A percentile compares a stretch with the other conserved stretches of the same genome.
Conservation (phyloP, 495 filamentous ascomycete species). For the Lentithecium fluviatile region DNA sequence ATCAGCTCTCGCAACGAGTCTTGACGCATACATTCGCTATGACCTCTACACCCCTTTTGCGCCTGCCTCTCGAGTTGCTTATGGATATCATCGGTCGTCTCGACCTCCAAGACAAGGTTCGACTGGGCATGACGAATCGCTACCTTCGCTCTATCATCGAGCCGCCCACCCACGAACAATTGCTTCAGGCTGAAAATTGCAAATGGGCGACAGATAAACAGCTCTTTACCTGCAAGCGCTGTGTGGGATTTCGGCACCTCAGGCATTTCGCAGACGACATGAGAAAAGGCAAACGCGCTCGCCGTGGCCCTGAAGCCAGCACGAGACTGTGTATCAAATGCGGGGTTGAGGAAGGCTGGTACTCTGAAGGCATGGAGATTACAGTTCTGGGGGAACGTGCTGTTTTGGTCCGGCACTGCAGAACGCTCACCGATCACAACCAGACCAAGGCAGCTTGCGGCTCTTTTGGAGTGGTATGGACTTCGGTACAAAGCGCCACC, state of each 20-base stretch:
- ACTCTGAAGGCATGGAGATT: conserved; percentile 13
- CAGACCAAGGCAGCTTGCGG: neutral
- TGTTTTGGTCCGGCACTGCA: conserved; percentile 13
- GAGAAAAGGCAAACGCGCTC: conserved; percentile 26
- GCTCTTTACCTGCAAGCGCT: conserved; percentile 24
- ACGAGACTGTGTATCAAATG: conserved; percentile 27
- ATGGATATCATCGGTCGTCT: conserved; percentile 26
- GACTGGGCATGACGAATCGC: conserved; percentile 6
- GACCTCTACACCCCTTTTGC: conserved; percentile 19
- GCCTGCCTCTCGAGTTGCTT: conserved; percentile 29
- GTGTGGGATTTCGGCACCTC: conserved; percentile 16
- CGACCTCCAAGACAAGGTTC: conserved; percentile 14
- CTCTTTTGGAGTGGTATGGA: too few relatives aligned
- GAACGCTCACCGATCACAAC: conserved; percentile 9
- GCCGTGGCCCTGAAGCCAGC: conserved; percentile 18
- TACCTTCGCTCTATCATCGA: conserved; percentile 20
- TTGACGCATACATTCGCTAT: neutral
- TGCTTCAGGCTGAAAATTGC: conserved; percentile 18
- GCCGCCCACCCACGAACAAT: conserved; percentile 12
- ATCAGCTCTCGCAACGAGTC: neutral
- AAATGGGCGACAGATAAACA: conserved; percentile 16
- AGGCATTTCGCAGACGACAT: conserved; percentile 22
- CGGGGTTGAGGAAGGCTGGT: conserved; percentile 18
- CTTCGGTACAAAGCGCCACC: neutral
- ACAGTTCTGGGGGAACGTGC: conserved; percentile 10